A percentile compares a stretch with the other conserved stretches of the same genome.
phyloP scores from a whole-genome alignment of 306 rosid genomes.

The Gleditsia sinensis region DNA sequence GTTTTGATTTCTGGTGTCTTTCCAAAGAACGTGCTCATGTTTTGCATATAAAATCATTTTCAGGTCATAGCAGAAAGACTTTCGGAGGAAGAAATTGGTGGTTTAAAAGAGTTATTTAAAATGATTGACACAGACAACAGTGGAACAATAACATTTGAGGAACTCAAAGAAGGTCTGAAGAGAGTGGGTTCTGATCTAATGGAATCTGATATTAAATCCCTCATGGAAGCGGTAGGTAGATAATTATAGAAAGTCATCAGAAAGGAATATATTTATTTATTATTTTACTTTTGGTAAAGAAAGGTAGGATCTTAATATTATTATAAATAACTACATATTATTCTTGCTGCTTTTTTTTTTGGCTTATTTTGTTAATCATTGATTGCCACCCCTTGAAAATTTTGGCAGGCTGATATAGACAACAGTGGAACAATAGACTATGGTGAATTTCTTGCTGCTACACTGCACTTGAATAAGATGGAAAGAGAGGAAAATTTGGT shows the following conservation, averaged over 20 bases:
- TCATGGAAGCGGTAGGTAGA: slow-evolving; percentile 83
- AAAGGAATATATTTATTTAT: not conserved
- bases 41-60: slow-evolving; percentile 10
- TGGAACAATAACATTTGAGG: slow-evolving; percentile 88
- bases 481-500: slow-evolving; percentile 88
- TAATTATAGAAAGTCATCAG: slow-evolving; percentile 28
- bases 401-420: slow-evolving; percentile 87
- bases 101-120: slow-evolving; percentile 80
- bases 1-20: slow-evolving; percentile 5
- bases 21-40: not conserved
- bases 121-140: slow-evolving; percentile 87
- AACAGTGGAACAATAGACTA: slow-evolving; percentile 87
- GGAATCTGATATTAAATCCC: slow-evolving; percentile 87
- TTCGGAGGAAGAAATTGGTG: slow-evolving; percentile 96
- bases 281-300: no score
- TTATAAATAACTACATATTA: slow-evolving; percentile 1
- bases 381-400: slow-evolving; percentile 9
- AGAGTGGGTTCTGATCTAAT: slow-evolving; percentile 77
- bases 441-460: slow-evolving; percentile 92
- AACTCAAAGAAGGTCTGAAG: slow-evolving; percentile 75
- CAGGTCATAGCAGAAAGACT: slow-evolving; percentile 92
- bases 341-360: slow-evolving; percentile 10
- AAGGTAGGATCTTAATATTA: not conserved
- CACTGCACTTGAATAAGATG: slow-evolving; percentile 84
- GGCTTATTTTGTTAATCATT: slow-evolving; percentile 2